Percentiles rank a stretch among this genome's conserved stretches.
phyloP scores from a whole-genome alignment of 108 stramenopile genomes.

The Chaetoceros muelleri region DNA sequence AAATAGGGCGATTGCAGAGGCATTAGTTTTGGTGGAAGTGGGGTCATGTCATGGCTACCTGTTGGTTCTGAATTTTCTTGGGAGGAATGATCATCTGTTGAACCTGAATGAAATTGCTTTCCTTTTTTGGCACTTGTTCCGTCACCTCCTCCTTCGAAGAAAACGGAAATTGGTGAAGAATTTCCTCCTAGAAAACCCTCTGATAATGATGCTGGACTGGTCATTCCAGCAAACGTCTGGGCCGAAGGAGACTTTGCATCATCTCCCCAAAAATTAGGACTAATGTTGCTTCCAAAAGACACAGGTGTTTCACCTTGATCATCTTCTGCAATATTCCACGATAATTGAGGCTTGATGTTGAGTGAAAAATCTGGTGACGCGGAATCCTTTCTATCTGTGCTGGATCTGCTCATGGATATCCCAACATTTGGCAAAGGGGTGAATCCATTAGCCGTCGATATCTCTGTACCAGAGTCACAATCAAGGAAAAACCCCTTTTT shows the following conservation, averaged over 20 bases:
- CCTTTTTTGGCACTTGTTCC: too few species aligned
- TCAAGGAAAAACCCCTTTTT: background rate
- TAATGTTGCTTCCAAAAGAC: slow-evolving; percentile 17
- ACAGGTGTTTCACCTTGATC: slow-evolving; percentile 14
- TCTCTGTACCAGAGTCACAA: too few species aligned
- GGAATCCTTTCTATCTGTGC: background rate
- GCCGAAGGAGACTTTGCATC: slow-evolving; percentile 10
- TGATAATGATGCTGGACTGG: background rate
- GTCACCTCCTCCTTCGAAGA: too few species aligned
- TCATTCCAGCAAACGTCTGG: background rate
- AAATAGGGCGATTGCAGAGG: background rate
- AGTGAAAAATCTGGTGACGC: background rate
- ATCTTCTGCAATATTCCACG: slow-evolving; percentile 69
- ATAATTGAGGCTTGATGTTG: slow-evolving; percentile 27
- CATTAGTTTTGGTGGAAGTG: background rate
- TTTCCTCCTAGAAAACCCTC: background rate
- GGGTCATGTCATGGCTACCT: too few species aligned
- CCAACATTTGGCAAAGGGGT: background rate
- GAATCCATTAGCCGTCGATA: background rate
- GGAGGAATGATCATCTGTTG: too few species aligned
- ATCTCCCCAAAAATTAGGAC: background rate
- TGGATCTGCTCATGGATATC: background rate
- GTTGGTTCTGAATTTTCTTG: too few species aligned
- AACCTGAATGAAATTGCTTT: too few species aligned
- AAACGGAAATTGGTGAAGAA: background rate